Conservation (phyloP, 2,329 filamentous ascomycete species). For the Zymoseptoria pseudotritici region DNA sequence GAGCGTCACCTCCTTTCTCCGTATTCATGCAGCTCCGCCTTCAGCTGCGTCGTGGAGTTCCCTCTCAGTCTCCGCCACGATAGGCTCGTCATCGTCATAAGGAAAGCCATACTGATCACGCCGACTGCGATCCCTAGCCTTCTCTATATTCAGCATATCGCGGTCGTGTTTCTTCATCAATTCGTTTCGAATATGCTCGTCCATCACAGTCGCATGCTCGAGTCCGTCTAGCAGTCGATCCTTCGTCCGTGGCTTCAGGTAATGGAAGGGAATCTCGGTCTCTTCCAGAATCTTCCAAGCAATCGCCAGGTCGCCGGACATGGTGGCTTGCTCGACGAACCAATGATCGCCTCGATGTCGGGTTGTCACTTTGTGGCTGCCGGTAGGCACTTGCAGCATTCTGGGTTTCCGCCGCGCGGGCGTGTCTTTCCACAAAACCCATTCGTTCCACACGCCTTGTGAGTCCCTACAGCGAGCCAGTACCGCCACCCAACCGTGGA, state of each 20-base stretch:
- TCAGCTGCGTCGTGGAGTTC: constrained; percentile 20
- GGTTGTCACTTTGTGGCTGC: constrained; percentile 13
- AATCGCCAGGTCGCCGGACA: constrained; percentile 21
- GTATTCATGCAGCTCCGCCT: not conserved
- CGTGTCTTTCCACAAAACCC: constrained; percentile 26
- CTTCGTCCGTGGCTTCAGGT: constrained; percentile 16
- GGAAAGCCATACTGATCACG: constrained; percentile 27
- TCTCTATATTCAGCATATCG: constrained; percentile 27
- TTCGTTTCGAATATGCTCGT: constrained; percentile 20
- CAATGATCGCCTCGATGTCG: constrained; percentile 26
- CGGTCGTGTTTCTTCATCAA: constrained; percentile 24
- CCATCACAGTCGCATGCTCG: constrained; percentile 20
- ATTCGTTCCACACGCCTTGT: constrained; percentile 29
- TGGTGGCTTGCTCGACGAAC: constrained; percentile 30
- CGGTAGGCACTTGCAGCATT: constrained; percentile 5
- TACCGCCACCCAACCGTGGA: constrained; percentile 30
- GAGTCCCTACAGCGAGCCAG: constrained; percentile 25
- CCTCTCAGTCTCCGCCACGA: constrained; percentile 14
- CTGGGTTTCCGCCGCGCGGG: constrained; percentile 16
- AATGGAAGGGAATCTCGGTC: constrained; percentile 16
- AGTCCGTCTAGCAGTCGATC: constrained; percentile 21
- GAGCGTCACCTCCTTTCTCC: not conserved
- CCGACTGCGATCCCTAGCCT: constrained; percentile 17
- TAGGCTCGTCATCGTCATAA: constrained; percentile 11
- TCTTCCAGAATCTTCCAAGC: constrained; percentile 28